These are phyloP conservation scores for Chlamydomonas incerta DNA, from an alignment of 139 green algal genomes.

Conservation along the genomic window DNA sequence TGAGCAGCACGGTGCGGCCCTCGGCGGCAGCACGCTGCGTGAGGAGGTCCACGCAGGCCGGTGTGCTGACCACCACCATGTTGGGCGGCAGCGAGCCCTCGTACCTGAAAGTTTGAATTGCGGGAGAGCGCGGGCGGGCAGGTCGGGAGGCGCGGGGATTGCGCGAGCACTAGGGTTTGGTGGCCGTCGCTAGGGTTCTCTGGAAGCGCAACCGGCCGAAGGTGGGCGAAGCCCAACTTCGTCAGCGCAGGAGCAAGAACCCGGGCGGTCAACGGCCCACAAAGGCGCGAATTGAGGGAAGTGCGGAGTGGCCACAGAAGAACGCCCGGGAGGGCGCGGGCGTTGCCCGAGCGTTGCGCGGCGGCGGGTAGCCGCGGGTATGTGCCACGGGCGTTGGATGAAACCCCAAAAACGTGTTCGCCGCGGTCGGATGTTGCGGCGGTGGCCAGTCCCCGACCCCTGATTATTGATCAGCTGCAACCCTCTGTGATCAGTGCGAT, in stretches of 20 bases:
- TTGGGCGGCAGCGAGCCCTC: slow-evolving; percentile 24
- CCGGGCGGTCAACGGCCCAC: no score
- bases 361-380: no score
- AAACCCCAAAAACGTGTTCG: neutral
- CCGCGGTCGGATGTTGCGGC: neutral
- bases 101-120: slow-evolving; percentile 22
- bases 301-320: no score
- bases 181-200: neutral
- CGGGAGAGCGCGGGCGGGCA: neutral
- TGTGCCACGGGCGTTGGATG: neutral
- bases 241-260: no score
- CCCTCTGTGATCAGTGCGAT: no score
- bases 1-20: slow-evolving; percentile 55
- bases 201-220: no score
- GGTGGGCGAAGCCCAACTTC: no score
- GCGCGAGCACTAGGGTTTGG: neutral
- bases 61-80: slow-evolving; percentile 11
- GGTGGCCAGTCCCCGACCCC: no score
- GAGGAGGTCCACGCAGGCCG: neutral
- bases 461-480: no score
- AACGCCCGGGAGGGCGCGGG: no score
- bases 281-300: no score
- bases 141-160: neutral
- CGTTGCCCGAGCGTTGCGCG: no score
- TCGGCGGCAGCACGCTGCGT: neutral